Conservation (phyloP, 2,329 filamentous ascomycete species). For the Pseudogymnoascus sp. region DNA sequence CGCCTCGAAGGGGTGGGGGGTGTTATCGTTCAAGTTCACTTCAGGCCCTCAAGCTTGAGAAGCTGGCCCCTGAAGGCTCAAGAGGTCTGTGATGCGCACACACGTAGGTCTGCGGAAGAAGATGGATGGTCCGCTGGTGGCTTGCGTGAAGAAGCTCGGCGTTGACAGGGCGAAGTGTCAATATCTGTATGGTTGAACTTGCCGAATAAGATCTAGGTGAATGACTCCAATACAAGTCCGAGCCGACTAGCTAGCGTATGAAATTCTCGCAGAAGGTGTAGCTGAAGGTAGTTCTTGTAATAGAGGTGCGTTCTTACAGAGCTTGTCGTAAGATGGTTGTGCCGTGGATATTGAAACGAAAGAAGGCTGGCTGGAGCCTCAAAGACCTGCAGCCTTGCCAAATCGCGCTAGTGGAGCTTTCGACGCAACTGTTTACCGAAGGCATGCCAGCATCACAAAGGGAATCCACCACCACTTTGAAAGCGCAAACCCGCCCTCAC, state of each 20-base stretch:
- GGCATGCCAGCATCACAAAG: background rate
- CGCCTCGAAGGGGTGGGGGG: background rate
- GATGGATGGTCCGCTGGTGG: background rate
- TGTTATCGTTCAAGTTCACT: background rate
- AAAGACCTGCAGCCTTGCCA: background rate
- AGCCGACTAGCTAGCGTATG: background rate
- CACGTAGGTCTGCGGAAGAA: background rate
- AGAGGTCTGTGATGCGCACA: background rate
- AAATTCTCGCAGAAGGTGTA: background rate
- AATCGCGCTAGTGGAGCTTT: constrained; percentile 8
- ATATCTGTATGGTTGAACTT: background rate
- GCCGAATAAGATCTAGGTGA: background rate
- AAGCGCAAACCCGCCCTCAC: background rate
- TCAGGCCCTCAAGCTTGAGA: background rate
- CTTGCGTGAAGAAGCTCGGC: background rate
- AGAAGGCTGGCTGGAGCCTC: background rate
- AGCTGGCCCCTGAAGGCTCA: background rate
- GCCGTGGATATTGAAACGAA: background rate
- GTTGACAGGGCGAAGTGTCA: background rate
- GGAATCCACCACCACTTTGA: background rate
- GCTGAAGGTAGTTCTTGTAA: background rate
- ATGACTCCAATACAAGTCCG: background rate
- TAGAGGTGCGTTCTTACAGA: background rate
- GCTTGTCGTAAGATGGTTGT: background rate
- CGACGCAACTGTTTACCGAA: constrained; percentile 5